A percentile compares a stretch with the other conserved stretches of the same genome.
These are phyloP conservation scores for Fusarium floridanum DNA, from an alignment of 2,329 filamentous ascomycete species.

Conservation along the genomic window DNA sequence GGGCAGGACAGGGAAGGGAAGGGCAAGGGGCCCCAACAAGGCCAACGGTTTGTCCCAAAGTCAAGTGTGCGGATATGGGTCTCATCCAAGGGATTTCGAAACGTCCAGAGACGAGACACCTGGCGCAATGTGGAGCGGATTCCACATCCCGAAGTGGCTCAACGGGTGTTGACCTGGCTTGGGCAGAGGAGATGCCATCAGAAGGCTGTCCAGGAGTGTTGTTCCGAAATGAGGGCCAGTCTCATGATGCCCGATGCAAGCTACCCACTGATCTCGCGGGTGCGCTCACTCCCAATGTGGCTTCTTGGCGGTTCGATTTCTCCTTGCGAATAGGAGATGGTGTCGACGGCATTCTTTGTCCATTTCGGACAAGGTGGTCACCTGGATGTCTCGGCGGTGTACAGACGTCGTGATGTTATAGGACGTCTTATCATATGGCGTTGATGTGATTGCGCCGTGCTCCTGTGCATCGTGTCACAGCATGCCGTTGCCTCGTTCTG, in stretches of 20 bases:
- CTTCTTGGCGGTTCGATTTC: background rate
- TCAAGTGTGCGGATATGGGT: constrained; percentile 4
- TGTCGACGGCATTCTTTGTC: constrained; percentile 4
- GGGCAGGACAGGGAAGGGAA: background rate
- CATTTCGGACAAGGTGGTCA: background rate
- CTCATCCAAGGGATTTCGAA: background rate
- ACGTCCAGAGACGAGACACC: background rate
- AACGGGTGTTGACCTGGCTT: background rate
- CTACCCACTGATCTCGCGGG: constrained; percentile 29
- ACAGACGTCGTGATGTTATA: background rate
- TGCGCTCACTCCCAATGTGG: constrained; percentile 3
- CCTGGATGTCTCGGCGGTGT: constrained; percentile 6
- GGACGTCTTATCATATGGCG: background rate
- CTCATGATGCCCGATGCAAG: constrained; percentile 12
- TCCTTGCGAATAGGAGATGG: background rate
- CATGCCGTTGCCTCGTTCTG: constrained; percentile 18
- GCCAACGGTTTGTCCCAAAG: constrained; percentile 8
- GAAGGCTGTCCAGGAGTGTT: constrained; percentile 10
- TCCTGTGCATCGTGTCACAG: constrained; percentile 13
- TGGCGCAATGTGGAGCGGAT: background rate
- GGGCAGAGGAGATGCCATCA: background rate
- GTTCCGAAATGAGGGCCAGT: constrained; percentile 33
- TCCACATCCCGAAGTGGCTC: constrained; percentile 1
- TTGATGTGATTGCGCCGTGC: background rate
- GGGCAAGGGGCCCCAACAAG: constrained; percentile 18